Base-by-base conservation (phyloP, 768 basidiomycete species). In the Trametes sanguinea region DNA sequence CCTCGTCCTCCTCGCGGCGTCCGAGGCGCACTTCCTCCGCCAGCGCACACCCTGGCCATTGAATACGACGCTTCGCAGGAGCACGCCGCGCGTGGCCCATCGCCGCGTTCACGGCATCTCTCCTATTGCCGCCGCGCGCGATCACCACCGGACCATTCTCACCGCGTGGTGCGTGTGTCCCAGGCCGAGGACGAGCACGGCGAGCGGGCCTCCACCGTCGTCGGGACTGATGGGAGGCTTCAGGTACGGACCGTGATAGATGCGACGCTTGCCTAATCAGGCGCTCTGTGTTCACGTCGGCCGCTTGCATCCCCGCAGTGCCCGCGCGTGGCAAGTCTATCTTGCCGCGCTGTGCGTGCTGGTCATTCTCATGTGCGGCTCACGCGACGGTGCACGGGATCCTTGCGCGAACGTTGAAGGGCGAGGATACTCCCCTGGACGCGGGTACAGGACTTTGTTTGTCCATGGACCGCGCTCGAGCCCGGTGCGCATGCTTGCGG, bases 181-280 rank as follows among this genome's bases (percentile, higher is more conserved):
- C 22, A 22, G 22, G 22, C 22, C 22, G 22, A 22, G 22, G 22
- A 22, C 22, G 22, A 37, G 35, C 35, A 37, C 6, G 35, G 6
- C 6, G 35, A 11, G 17, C 45, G 11, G 8, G n/a, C 14, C 6
- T 30, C 11, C 48, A 33, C 37, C 10, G 51, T 39, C 32, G 51
- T 9, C 16, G 29, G 29, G 39, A 35, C 35, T 14, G 51, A 47
- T 47, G 45, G 42, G 30, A 5, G 7, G 22, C 42, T 6, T 51
- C 52, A 61, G 60, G 60, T 61, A 61, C 60, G 60, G 11, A 37
- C 35, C 11, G 35, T 37, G 54, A 61, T 51, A 61, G 54, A 54
- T 50, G 46, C 60, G 53, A 39, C 22, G 22, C 16, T 55, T 51
- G 4, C 60, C 47, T n/a, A 17, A 43, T 44, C 39, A 13, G 48